Evolutionary conservation across 2,329 filamentous ascomycete species (phyloP), one percentile per base, ranked within the genome.

Genomic region (Anthostomella pinea): DNA sequence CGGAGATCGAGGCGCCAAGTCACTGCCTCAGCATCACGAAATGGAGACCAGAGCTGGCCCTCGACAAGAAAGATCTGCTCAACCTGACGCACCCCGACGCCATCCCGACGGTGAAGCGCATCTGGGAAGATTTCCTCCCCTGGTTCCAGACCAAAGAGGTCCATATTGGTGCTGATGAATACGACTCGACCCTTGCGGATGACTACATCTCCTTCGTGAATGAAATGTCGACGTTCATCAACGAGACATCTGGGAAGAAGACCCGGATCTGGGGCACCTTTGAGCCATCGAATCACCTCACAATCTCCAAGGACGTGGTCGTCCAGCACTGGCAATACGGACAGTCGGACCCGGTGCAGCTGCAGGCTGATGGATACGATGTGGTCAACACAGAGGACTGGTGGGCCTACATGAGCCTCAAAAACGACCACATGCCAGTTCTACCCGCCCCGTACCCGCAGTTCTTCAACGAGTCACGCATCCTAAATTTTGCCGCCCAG

Each of bases 131-230:
- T 8, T 75, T 76, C 30, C 51, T 77, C 8, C 72, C 72, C 1
- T 77, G 72, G 72, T 76, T 77, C 33, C 63, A 75, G 19, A 69
- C 61, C 4, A 77, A 75, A 45, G 68, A 71, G 15, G 69, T 77
- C 1, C 70, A 75, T 41, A 69, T 78, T 8, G 74, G 74, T 1
- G 74, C 72, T 2, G 74, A 78, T 39, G 73, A 78, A 48, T 77
- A 77, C 39, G 49, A 67, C 38, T 42, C 64, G 9, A 54, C 57
- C 0, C 51, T 70, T 3, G 69, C 66, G 1, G 61, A 68, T 17
- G 69, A 71, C 32, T 78, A 77, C 47, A 73, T 71, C 30, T 37
- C 43, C 3, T 75, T 75, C 21, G 71, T 76, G 18, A 74, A 70
- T 41, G 65, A 67, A n/a, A 67, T 77, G 62, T 56, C 67, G 2